Percentiles rank a stretch among this genome's conserved stretches.
Conservation (phyloP, 2,329 filamentous ascomycete genomes). For the Rugonectria rugulosa region DNA sequence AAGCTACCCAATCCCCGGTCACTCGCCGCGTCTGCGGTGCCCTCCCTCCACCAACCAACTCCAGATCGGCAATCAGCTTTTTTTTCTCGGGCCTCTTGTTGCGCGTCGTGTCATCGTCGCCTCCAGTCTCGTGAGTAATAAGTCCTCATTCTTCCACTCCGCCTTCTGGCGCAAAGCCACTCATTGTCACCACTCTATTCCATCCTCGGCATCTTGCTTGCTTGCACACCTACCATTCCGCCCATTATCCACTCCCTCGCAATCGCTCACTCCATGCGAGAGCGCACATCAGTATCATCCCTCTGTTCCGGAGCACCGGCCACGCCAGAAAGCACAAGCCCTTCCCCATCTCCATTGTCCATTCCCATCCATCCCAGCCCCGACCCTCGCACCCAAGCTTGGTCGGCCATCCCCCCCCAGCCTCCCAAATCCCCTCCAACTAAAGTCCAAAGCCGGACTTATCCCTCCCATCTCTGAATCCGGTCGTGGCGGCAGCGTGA, state of each 20-base stretch:
- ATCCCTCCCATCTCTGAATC: slow-evolving; percentile 13
- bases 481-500: slow-evolving; percentile 16
- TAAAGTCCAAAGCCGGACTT: slow-evolving; percentile 6
- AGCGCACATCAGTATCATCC: too few species aligned
- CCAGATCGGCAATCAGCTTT: slow-evolving; percentile 17
- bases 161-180: slow-evolving; percentile 14
- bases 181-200: slow-evolving; percentile 17
- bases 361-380: slow-evolving; percentile 14
- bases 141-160: slow-evolving; percentile 16
- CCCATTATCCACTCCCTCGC: slow-evolving; percentile 12
- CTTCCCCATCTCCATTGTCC: slow-evolving; percentile 2
- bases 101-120: slow-evolving; percentile 21
- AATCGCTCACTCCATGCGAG: slow-evolving; percentile 2
- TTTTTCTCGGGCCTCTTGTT: slow-evolving; percentile 1
- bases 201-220: slow-evolving; percentile 13
- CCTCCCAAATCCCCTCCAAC: too few species aligned
- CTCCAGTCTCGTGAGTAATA: slow-evolving; percentile 17
- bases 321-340: slow-evolving; percentile 4
- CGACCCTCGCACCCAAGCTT: slow-evolving; percentile 9
- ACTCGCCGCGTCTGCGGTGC: slow-evolving; percentile 7
- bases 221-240: too few species aligned
- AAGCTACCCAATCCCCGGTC: slow-evolving; percentile 10
- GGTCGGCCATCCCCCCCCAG: slow-evolving; percentile 2
- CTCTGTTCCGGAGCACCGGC: slow-evolving; percentile 11
- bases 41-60: slow-evolving; percentile 6